phyloP scores from a whole-genome alignment of 2,329 filamentous ascomycete species.

The Hypoxylon sp. region DNA sequence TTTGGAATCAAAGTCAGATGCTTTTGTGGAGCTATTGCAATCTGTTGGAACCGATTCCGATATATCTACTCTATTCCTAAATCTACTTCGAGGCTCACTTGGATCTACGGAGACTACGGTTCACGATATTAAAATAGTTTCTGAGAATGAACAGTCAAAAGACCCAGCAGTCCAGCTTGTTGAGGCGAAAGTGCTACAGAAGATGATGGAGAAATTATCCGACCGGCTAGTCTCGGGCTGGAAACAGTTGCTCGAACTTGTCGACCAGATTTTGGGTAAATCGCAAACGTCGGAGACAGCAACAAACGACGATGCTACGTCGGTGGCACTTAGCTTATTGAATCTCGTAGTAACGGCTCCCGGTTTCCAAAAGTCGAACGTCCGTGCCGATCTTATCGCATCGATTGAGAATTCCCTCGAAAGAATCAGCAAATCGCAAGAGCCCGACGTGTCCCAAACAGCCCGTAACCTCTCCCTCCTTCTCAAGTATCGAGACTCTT shows the following conservation, averaged over 20 bases:
- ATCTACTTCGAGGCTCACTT: constrained; percentile 71
- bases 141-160: constrained; percentile 50
- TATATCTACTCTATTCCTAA: constrained; percentile 71
- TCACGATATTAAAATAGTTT: constrained; percentile 49
- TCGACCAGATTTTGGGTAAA: constrained; percentile 69
- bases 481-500: constrained; percentile 67
- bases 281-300: constrained; percentile 55
- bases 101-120: constrained; percentile 43
- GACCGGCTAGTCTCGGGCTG: constrained; percentile 74
- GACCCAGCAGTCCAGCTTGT: constrained; percentile 65
- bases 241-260: constrained; percentile 73
- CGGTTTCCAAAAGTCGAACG: constrained; percentile 65
- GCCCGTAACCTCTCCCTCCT: constrained; percentile 69
- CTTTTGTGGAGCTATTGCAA: constrained; percentile 64
- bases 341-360: constrained; percentile 71
- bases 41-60: constrained; percentile 67
- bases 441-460: constrained; percentile 63
- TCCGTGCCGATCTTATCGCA: constrained; percentile 58
- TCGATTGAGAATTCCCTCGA: constrained; percentile 65
- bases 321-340: constrained; percentile 70
- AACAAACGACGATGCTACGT: constrained; percentile 62
- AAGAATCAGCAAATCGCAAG: constrained; percentile 56
- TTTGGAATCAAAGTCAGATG: constrained; percentile 63
- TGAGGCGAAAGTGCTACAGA: constrained; percentile 73
- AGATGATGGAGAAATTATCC: constrained; percentile 72